Evolutionary conservation across 2,329 filamentous ascomycete genomes (phyloP), one percentile per base, ranked within the genome.

Genomic region (Hymenoscyphus albidus): DNA sequence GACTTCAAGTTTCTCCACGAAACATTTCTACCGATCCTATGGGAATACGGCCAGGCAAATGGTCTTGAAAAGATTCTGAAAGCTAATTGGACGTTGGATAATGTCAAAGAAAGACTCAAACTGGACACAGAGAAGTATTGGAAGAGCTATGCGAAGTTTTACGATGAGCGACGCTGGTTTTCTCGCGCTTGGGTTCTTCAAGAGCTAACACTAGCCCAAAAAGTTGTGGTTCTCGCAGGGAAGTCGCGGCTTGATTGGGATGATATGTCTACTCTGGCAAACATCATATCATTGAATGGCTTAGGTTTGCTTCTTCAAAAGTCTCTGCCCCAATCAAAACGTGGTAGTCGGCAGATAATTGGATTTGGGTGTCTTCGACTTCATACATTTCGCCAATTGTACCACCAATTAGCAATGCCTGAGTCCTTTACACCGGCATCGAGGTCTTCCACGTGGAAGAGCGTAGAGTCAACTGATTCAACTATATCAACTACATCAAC

Each of bases 1-100:
- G 56, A 63, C 55, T 63, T 63, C 62, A 63, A 63, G 35, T 63
- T 18, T n/a, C 62, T 63, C 31, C 62, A 63, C 31, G 62, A 59
- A 14, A 42, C 31, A 5, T 63, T 63, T 44, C 35, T 63, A 5
- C 62, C 62, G 7, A 42, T 48, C 1, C 57, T 63, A 5, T 63
- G 62, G 62, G 32, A 59, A 32, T 59, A 63, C 18, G 57, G 56
- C 38, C 42, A 63, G 44, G 12, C 14, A 16, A 31, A 63, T 55
- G 56, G 56, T 10, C 56, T 7, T 16, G 42, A 56, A 3, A 42
- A 39, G 16, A 63, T 63, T 40, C 44, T 63, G n/a, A 59, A 63
- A 32, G 18, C 56, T 7, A 63, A 44, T 4, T 63, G 62, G 62
- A 60, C 39, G 7, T 35, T 59, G 31, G 62, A 63, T 10, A 31